phyloP scores from a whole-genome alignment of 164 flowering plant species.

The Warburgia ugandensis region DNA sequence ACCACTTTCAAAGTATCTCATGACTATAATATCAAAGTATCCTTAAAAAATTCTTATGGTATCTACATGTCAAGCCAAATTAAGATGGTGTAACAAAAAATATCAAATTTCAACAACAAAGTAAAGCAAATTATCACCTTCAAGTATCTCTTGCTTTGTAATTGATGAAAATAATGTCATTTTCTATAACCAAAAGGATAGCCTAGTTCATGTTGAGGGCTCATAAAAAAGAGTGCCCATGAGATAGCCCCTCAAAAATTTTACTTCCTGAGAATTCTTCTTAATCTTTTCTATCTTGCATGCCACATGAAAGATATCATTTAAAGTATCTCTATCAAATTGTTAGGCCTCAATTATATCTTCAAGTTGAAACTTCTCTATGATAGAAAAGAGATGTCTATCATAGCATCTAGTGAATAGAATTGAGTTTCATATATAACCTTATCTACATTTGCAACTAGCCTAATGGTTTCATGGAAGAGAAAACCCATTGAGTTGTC shows the following conservation, averaged over 20 bases:
- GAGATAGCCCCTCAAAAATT: constrained; percentile 72
- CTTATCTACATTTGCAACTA: no score
- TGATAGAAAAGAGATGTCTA: no score
- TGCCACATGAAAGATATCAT: constrained; percentile 80
- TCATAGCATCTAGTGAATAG: no score
- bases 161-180: constrained; percentile 97
- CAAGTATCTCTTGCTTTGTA: constrained; percentile 97
- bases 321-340: constrained; percentile 72
- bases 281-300: constrained; percentile 82
- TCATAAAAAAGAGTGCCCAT: constrained; percentile 98
- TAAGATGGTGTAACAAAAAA: no score
- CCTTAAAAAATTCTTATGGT: constrained; percentile 93
- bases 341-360: constrained; percentile 94
- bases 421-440: no score
- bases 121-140: no score
- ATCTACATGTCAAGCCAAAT: constrained; percentile 42
- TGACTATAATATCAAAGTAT: constrained; percentile 88
- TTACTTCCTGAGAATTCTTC: constrained; percentile 58
- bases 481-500: no score
- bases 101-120: no score
- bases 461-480: no score
- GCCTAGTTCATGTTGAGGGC: constrained; percentile 97
- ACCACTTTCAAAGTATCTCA: constrained; percentile 98
- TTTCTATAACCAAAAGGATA: constrained; percentile 94
- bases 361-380: constrained; percentile 70